These are phyloP conservation scores for Backusella macrospora DNA, from an alignment of 192 early-diverging fungal genomes.

Conservation along the genomic window DNA sequence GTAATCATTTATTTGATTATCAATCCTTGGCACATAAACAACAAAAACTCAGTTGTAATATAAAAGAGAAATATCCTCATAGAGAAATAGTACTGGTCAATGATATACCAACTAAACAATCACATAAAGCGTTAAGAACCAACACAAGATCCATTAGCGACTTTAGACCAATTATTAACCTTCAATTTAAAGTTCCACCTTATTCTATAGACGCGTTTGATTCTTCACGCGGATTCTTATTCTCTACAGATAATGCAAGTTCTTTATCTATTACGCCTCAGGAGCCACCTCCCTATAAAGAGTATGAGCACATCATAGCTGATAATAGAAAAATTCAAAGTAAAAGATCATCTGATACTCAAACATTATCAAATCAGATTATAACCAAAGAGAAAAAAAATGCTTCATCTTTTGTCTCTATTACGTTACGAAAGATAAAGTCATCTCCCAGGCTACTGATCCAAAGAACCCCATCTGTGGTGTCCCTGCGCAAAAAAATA, in stretches of 20 bases:
- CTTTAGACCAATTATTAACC: not conserved
- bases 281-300: slow-evolving; percentile 5
- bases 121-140: not conserved
- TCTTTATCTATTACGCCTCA: slow-evolving; percentile 5
- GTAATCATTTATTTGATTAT: not conserved
- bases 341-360: not conserved
- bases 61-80: slow-evolving; percentile 10
- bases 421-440: not conserved
- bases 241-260: not conserved
- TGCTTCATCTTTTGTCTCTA: not conserved
- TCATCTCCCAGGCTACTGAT: slow-evolving; percentile 4
- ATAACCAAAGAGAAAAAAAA: not conserved
- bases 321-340: not conserved
- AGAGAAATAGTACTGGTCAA: not conserved
- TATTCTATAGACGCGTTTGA: slow-evolving; percentile 14
- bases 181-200: not conserved
- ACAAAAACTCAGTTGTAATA: not conserved
- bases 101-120: not conserved
- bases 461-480: slow-evolving; percentile 7
- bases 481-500: slow-evolving; percentile 1
- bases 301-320: not conserved
- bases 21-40: slow-evolving; percentile 6
- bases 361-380: not conserved
- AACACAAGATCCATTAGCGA: not conserved
- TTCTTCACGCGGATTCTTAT: not conserved